phyloP scores from a whole-genome alignment of 176 grass and related monocot genomes.

The Aegilops speltoides region DNA sequence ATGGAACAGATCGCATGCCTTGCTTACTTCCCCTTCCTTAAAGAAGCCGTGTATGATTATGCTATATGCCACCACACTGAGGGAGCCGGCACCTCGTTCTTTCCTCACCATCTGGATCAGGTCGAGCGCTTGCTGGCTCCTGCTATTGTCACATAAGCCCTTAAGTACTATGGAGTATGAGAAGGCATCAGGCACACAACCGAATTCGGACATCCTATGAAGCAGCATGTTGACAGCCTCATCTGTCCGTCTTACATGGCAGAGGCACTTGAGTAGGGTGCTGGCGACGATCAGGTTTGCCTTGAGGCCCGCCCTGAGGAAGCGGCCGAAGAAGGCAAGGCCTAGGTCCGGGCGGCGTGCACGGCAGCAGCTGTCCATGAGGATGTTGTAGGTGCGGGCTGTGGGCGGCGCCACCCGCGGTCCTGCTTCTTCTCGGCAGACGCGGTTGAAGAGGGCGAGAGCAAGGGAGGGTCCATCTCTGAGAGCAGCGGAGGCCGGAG shows the following conservation, averaged over 20 bases:
- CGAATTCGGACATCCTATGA: slow-evolving; percentile 27
- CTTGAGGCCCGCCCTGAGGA: not conserved
- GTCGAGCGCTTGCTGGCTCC: slow-evolving; percentile 4
- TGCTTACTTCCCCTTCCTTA: not conserved
- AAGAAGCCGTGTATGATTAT: not conserved
- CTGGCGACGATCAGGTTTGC: not conserved
- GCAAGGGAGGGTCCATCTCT: not conserved
- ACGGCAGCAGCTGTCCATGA: not conserved
- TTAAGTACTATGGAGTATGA: slow-evolving; percentile 21
- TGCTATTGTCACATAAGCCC: slow-evolving; percentile 4
- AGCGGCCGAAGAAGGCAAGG: not conserved
- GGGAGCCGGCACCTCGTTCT: not conserved
- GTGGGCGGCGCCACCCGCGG: not conserved
- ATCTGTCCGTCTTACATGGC: not conserved
- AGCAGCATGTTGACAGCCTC: slow-evolving; percentile 8
- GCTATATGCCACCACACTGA: slow-evolving; percentile 16
- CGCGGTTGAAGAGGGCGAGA: not conserved
- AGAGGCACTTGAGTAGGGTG: slow-evolving; percentile 21
- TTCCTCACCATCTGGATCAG: slow-evolving; percentile 11
- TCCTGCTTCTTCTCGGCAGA: not conserved
- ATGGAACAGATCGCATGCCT: not conserved
- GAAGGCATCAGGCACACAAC: not conserved
- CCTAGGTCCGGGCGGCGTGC: not conserved
- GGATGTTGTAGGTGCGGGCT: not conserved
- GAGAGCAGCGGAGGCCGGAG: not conserved